Evolutionary conservation across 2,329 filamentous ascomycete species (phyloP).

Genomic region (Botryosphaeria agaves): DNA sequence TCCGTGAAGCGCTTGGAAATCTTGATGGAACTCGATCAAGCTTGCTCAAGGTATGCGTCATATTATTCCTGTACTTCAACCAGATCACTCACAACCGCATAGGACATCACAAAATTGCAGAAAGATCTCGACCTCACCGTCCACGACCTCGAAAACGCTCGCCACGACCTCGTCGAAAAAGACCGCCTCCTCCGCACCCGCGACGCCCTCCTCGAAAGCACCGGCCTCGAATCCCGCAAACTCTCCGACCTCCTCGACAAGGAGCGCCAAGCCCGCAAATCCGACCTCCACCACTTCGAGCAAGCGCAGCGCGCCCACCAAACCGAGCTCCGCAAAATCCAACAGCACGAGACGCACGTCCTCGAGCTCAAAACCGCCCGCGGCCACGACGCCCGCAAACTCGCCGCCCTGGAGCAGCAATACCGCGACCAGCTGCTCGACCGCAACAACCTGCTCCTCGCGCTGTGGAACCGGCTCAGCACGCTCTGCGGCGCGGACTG

Average conservation of each 20-base stretch:
- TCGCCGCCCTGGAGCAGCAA: conserved; percentile 57
- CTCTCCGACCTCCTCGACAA: conserved; percentile 80
- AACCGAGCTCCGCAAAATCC: conserved; percentile 70
- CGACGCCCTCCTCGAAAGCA: conserved; percentile 73
- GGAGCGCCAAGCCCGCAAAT: conserved; percentile 67
- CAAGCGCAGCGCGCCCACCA: conserved; percentile 76
- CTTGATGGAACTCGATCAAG: conserved; percentile 72
- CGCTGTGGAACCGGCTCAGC: conserved; percentile 81
- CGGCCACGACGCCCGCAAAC: conserved; percentile 59
- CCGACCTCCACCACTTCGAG: conserved; percentile 77
- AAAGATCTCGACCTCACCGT: conserved; percentile 72
- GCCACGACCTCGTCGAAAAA: conserved; percentile 69
- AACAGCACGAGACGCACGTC: conserved; percentile 69
- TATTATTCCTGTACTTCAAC: conserved; percentile 4
- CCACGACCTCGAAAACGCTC: conserved; percentile 64
- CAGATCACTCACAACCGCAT: conserved; percentile 5
- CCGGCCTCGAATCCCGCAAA: conserved; percentile 71
- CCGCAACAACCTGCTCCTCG: conserved; percentile 71
- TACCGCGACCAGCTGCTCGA: conserved; percentile 79
- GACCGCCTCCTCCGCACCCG: conserved; percentile 80
- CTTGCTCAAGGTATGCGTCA: conserved; percentile 48
- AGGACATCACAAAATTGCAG: conserved; percentile 76
- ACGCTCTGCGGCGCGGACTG: conserved; percentile 79
- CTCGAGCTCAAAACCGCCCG: conserved; percentile 71
- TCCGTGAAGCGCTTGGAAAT: conserved; percentile 76